phyloP scores from a whole-genome alignment of 305 asterid species.

The Solanum hybrid region DNA sequence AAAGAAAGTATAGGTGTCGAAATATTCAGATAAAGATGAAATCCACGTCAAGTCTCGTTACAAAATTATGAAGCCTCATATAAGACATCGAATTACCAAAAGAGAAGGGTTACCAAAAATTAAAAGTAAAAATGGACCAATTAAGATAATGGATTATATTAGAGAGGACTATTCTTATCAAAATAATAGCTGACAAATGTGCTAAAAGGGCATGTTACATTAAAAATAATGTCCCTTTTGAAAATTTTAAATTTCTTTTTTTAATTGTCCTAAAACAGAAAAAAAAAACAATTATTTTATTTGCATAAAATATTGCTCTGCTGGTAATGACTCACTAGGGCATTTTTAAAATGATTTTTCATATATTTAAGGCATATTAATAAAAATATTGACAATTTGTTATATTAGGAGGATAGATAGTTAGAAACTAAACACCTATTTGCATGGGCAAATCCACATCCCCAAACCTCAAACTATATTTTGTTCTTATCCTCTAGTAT shows the following conservation, averaged over 20 bases:
- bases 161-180: no score
- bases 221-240: background rate
- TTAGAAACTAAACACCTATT: background rate
- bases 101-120: background rate
- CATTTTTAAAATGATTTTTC: background rate
- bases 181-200: background rate
- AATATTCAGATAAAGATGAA: background rate
- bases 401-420: background rate
- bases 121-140: background rate
- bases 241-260: no score
- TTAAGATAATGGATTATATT: no score
- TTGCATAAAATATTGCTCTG: background rate
- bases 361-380: background rate
- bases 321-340: background rate
- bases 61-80: background rate
- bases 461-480: background rate
- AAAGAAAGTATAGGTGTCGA: background rate
- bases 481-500: background rate
- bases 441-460: background rate
- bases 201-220: background rate
- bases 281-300: background rate
- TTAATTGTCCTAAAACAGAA: background rate
- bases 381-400: background rate
- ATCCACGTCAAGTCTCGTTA: background rate
- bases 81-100: background rate